These are phyloP conservation scores for Salix exigua DNA, from an alignment of 345 rosid species.

Conservation along the genomic window DNA sequence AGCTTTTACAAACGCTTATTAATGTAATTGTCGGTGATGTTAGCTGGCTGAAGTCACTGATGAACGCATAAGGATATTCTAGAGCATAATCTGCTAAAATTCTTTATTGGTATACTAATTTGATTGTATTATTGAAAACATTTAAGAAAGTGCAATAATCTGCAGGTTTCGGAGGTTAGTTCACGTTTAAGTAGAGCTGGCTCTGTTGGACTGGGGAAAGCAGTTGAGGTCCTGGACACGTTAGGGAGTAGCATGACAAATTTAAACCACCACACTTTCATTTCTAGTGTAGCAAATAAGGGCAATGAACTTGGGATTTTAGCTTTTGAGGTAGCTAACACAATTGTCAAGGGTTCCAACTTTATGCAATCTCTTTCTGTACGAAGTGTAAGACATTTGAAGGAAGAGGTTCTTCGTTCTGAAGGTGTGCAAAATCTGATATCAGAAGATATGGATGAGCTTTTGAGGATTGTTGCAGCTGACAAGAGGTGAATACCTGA, in stretches of 20 bases:
- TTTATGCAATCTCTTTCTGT: constrained; percentile 82
- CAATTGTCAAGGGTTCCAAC: constrained; percentile 85
- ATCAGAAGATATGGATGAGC: constrained; percentile 73
- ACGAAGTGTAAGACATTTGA: constrained; percentile 61
- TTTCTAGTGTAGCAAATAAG: constrained; percentile 59
- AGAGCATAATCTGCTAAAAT: not conserved
- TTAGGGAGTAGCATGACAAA: constrained; percentile 92
- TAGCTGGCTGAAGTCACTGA: not conserved
- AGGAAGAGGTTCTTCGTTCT: constrained; percentile 81
- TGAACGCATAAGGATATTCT: not conserved
- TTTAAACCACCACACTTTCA: constrained; percentile 52
- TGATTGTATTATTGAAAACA: not conserved
- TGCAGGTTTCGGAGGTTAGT: constrained; percentile 70
- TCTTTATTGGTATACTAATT: not conserved
- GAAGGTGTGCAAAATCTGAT: constrained; percentile 79
- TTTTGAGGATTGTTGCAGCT: constrained; percentile 69
- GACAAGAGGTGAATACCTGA: constrained; percentile 69
- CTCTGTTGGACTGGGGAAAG: constrained; percentile 71
- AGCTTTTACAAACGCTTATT: not conserved
- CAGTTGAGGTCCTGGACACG: constrained; percentile 89
- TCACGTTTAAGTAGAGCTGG: constrained; percentile 80
- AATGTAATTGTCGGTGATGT: not conserved
- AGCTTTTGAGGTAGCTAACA: constrained; percentile 95
- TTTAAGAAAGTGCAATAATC: not conserved
- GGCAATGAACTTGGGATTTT: constrained; percentile 75